phyloP scores from a whole-genome alignment of 208 protist genomes.

The Trypanosoma avium region DNA sequence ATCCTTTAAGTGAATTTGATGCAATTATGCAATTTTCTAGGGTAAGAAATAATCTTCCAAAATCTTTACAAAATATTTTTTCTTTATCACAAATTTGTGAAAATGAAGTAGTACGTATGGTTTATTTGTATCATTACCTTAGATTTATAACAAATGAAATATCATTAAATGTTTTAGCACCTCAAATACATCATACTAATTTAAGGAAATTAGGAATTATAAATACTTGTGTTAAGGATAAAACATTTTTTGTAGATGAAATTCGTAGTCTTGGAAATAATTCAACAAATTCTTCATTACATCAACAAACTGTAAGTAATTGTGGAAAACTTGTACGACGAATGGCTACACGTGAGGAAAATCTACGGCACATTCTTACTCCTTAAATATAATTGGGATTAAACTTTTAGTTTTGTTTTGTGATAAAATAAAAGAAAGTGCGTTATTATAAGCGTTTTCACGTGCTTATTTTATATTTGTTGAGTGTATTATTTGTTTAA shows the following conservation, averaged over 20 bases:
- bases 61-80: slow-evolving; percentile 28
- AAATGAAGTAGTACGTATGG: slow-evolving; percentile 33
- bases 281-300: slow-evolving; percentile 23
- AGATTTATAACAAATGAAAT: slow-evolving; percentile 5
- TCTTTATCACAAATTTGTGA: slow-evolving; percentile 47
- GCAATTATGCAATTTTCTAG: slow-evolving; percentile 43
- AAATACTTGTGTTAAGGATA: not conserved
- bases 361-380: slow-evolving; percentile 69
- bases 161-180: slow-evolving; percentile 11
- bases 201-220: slow-evolving; percentile 12
- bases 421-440: slow-evolving; percentile 10
- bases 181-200: slow-evolving; percentile 7
- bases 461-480: too few species aligned
- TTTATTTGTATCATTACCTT: slow-evolving; percentile 40
- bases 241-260: not conserved
- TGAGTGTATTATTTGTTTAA: too few species aligned
- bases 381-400: slow-evolving; percentile 15
- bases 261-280: not conserved
- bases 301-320: slow-evolving; percentile 47
- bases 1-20: slow-evolving; percentile 61
- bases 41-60: slow-evolving; percentile 25
- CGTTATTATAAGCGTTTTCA: too few species aligned
- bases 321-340: slow-evolving; percentile 63
- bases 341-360: slow-evolving; percentile 71
- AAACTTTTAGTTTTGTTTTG: not conserved